Conservation (phyloP, 805 yeast genomes). For the Kuraishia borneana region DNA sequence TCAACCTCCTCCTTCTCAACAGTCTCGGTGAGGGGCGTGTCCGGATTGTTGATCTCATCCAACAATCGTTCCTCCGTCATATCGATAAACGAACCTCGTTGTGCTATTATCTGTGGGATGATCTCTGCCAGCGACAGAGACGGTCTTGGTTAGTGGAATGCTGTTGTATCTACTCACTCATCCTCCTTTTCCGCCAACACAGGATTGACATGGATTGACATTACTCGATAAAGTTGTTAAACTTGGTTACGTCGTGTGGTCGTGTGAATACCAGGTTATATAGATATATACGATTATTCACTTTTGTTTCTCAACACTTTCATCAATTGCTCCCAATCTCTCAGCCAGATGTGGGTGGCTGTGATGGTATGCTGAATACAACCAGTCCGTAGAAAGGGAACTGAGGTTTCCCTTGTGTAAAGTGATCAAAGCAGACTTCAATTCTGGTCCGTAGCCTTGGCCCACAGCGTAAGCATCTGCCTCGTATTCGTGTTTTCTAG, state of each 20-base stretch:
- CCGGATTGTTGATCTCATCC: slow-evolving; percentile 26
- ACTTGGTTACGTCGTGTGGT: slow-evolving; percentile 1
- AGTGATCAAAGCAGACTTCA: slow-evolving; percentile 63
- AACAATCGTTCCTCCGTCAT: slow-evolving; percentile 44
- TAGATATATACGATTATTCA: slow-evolving; percentile 6
- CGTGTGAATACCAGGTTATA: too few species aligned
- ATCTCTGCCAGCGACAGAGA: slow-evolving; percentile 36
- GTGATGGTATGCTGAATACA: slow-evolving; percentile 79
- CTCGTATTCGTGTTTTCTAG: slow-evolving; percentile 85
- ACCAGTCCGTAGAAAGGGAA: slow-evolving; percentile 81
- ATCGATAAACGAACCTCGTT: slow-evolving; percentile 47
- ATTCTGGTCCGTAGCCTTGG: slow-evolving; percentile 58
- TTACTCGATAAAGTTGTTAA: too few species aligned
- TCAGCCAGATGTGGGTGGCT: slow-evolving; percentile 91
- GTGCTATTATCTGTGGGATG: slow-evolving; percentile 46
- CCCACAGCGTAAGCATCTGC: slow-evolving; percentile 82
- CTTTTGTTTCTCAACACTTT: slow-evolving; percentile 2
- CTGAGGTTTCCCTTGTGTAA: slow-evolving; percentile 74
- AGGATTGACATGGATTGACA: not conserved
- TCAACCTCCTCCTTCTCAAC: slow-evolving; percentile 10
- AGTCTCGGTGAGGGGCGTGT: slow-evolving; percentile 1
- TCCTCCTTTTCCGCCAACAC: slow-evolving; percentile 7
- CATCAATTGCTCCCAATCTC: slow-evolving; percentile 67
- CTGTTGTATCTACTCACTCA: slow-evolving; percentile 4
- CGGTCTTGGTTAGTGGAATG: not conserved